Conservation (phyloP, 129 eudicot genomes). For the Flaveria sonorensis region DNA sequence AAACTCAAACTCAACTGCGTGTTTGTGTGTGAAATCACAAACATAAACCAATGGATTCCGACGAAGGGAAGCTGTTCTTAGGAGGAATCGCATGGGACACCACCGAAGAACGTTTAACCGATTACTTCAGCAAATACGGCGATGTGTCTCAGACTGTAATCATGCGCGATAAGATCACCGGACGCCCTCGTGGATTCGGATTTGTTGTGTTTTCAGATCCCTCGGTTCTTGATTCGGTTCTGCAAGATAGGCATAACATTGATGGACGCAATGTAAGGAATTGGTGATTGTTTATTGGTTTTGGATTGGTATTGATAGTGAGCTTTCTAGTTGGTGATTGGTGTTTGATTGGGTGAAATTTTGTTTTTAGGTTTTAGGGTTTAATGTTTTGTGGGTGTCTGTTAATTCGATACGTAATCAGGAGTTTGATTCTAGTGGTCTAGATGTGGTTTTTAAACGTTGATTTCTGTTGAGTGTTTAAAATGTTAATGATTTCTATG, state of each 20-base stretch:
- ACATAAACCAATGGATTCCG: conserved; percentile 45
- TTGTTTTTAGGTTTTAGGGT: neutral
- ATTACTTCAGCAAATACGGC: conserved; percentile 69
- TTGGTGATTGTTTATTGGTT: neutral
- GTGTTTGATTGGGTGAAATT: neutral
- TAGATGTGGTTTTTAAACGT: no score
- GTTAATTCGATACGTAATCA: neutral
- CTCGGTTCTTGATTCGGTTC: conserved; percentile 57
- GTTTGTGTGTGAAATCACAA: conserved; percentile 25
- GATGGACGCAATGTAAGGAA: conserved; percentile 59
- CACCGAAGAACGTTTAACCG: conserved; percentile 46
- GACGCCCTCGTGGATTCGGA: conserved; percentile 77
- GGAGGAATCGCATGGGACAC: conserved; percentile 76
- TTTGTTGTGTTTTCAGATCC: conserved; percentile 73
- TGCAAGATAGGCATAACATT: conserved; percentile 55
- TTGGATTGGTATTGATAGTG: neutral
- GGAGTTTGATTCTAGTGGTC: no score
- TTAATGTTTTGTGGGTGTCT: neutral
- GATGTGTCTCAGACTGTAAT: conserved; percentile 63
- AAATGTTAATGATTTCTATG: neutral
- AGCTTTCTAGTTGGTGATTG: neutral
- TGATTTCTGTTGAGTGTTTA: neutral
- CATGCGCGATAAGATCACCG: conserved; percentile 71
- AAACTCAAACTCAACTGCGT: conserved; percentile 12
- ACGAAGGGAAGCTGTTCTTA: conserved; percentile 61